Evolutionary conservation across 1,284 basidiomycete species (phyloP).

Genomic region (Apiotrichum montevideense): DNA sequence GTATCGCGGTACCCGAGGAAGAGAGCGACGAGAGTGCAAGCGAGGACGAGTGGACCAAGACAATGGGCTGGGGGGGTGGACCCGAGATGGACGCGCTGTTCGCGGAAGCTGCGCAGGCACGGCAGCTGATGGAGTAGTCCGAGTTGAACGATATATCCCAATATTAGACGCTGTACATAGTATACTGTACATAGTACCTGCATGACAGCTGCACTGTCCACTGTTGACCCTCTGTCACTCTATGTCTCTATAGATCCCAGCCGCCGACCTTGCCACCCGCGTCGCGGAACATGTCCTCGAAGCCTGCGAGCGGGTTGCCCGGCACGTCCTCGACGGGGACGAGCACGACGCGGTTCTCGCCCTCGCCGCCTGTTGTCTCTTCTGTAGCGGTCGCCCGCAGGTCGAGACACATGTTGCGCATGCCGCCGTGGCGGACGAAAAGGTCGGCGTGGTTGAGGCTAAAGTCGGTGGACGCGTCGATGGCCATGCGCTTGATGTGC

Average conservation of each 20-base stretch:
- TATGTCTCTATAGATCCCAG: constrained; percentile 23
- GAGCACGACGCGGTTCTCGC: constrained; percentile 20
- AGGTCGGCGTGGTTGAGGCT: constrained; percentile 39
- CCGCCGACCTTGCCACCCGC: constrained; percentile 42
- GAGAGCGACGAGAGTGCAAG: constrained; percentile 14
- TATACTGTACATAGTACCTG: too few species aligned
- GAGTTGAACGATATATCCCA: neutral
- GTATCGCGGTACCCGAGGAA: constrained; percentile 8
- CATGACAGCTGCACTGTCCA: too few species aligned
- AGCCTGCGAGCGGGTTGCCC: constrained; percentile 34
- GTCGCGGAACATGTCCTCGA: constrained; percentile 39
- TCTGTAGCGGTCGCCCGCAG: constrained; percentile 20
- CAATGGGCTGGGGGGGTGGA: constrained; percentile 23
- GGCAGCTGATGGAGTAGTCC: constrained; percentile 5
- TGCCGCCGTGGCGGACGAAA: constrained; percentile 40
- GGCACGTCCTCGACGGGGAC: constrained; percentile 26
- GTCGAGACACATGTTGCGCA: constrained; percentile 44
- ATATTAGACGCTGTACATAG: neutral
- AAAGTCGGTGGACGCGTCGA: constrained; percentile 25
- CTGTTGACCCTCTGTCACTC: too few species aligned
- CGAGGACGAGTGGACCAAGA: constrained; percentile 27
- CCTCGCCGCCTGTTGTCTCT: neutral
- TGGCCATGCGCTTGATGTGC: constrained; percentile 37
- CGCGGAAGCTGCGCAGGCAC: constrained; percentile 16
- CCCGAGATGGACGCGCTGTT: constrained; percentile 23